Conservation (phyloP, 805 yeast genomes). For the Ogataea pilisensis region DNA sequence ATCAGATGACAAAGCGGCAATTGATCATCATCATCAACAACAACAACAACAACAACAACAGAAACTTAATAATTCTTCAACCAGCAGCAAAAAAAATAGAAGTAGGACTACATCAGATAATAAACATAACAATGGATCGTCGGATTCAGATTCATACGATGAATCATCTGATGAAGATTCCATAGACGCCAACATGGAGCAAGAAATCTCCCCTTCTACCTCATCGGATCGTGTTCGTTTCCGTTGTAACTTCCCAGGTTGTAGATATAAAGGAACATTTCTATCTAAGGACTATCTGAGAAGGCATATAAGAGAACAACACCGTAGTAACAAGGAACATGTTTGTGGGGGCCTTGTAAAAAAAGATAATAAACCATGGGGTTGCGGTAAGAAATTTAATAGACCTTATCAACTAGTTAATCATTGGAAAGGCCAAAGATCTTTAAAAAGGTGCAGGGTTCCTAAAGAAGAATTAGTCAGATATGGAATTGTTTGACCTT, state of each 20-base stretch:
- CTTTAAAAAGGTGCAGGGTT: constrained; percentile 27
- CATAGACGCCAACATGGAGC: constrained; percentile 7
- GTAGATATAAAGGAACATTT: constrained; percentile 28
- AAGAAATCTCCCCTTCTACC: constrained; percentile 4
- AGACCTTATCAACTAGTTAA: constrained; percentile 32
- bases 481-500: constrained; percentile 15
- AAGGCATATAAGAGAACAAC: constrained; percentile 30
- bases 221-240: constrained; percentile 8
- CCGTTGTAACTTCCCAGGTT: constrained; percentile 19
- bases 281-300: constrained; percentile 25
- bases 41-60: no score
- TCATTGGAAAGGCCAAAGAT: constrained; percentile 32
- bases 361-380: no score
- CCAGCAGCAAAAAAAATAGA: not conserved
- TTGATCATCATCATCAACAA: no score
- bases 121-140: not conserved
- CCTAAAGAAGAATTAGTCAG: constrained; percentile 22
- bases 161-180: constrained; percentile 9
- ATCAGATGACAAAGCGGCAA: no score
- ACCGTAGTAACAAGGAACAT: constrained; percentile 20
- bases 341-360: constrained; percentile 24
- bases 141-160: constrained; percentile 1
- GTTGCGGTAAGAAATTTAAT: constrained; percentile 29
- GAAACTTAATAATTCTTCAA: no score
- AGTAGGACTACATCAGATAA: no score